Conservation (phyloP, 345 rosid species). For the Melastoma malabathricum region DNA sequence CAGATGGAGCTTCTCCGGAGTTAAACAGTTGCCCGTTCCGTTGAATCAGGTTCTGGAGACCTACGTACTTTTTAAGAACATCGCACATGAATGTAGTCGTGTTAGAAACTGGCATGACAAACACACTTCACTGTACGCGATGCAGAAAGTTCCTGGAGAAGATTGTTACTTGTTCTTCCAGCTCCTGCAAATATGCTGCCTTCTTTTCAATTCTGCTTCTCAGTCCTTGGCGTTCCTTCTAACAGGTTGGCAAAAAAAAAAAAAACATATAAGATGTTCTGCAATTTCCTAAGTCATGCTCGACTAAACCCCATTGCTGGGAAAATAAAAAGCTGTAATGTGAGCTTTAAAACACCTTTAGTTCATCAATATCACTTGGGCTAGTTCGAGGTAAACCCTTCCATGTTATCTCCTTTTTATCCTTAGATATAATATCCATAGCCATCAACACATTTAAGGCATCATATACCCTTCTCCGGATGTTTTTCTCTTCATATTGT, state of each 20-base stretch:
- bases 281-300: neutral
- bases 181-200: slow-evolving; percentile 68
- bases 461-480: slow-evolving; percentile 94
- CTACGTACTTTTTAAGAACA: slow-evolving; percentile 43
- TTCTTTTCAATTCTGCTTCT: slow-evolving; percentile 84
- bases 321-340: slow-evolving; percentile 6
- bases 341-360: slow-evolving; percentile 48
- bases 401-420: slow-evolving; percentile 97
- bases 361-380: slow-evolving; percentile 78
- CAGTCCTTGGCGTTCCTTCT: slow-evolving; percentile 60
- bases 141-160: slow-evolving; percentile 6
- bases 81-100: neutral
- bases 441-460: slow-evolving; percentile 99
- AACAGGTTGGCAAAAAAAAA: slow-evolving; percentile 11
- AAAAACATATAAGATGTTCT: slow-evolving; percentile 7
- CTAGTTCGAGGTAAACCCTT: slow-evolving; percentile 96
- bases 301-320: neutral
- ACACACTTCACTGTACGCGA: neutral
- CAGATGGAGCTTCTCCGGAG: slow-evolving; percentile 69
- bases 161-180: slow-evolving; percentile 79
- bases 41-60: slow-evolving; percentile 73
- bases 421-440: slow-evolving; percentile 93
- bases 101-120: too few species aligned
- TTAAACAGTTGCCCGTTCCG: slow-evolving; percentile 73
- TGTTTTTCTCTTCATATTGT: slow-evolving; percentile 98